These are phyloP conservation scores for Cenchrus purpureus DNA, from an alignment of 176 grass and related monocot species.

Conservation along the genomic window DNA sequence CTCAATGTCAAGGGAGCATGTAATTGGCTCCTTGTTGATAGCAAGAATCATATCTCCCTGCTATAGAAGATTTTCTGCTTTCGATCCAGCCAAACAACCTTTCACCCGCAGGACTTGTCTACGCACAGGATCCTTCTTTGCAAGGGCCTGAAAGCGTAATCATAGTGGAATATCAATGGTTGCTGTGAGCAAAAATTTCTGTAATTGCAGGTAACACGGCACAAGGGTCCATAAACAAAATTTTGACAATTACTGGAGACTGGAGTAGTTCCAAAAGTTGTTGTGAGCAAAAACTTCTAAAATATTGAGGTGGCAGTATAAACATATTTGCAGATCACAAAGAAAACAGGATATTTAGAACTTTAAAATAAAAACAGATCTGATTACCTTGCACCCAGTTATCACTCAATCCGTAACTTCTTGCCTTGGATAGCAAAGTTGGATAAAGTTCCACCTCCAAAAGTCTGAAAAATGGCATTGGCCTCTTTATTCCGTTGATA, in stretches of 20 bases:
- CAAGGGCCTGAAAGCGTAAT: constrained; percentile 65
- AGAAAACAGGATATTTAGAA: too few species aligned
- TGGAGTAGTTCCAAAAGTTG: too few species aligned
- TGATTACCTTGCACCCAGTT: too few species aligned
- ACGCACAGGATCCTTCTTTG: constrained; percentile 93
- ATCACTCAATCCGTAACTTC: too few species aligned
- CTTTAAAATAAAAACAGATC: too few species aligned
- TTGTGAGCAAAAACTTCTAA: too few species aligned
- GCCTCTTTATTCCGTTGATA: too few species aligned
- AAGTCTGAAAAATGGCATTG: too few species aligned
- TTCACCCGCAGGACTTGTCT: constrained; percentile 96
- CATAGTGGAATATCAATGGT: constrained; percentile 35
- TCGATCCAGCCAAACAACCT: constrained; percentile 98
- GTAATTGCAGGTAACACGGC: not conserved
- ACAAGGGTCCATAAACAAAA: not conserved
- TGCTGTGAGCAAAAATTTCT: not conserved
- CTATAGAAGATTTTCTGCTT: constrained; percentile 89
- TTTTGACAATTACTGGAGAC: not conserved
- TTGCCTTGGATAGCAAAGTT: too few species aligned
- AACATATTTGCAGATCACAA: too few species aligned
- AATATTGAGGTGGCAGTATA: too few species aligned
- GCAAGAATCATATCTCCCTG: constrained; percentile 99
- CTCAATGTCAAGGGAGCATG: constrained; percentile 92
- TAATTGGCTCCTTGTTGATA: constrained; percentile 91
- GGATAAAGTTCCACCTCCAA: too few species aligned